Percentiles rank a stretch among this genome's conserved stretches.
These are phyloP conservation scores for Madurella mycetomatis DNA, from an alignment of 2,329 filamentous ascomycete genomes.

Conservation along the genomic window DNA sequence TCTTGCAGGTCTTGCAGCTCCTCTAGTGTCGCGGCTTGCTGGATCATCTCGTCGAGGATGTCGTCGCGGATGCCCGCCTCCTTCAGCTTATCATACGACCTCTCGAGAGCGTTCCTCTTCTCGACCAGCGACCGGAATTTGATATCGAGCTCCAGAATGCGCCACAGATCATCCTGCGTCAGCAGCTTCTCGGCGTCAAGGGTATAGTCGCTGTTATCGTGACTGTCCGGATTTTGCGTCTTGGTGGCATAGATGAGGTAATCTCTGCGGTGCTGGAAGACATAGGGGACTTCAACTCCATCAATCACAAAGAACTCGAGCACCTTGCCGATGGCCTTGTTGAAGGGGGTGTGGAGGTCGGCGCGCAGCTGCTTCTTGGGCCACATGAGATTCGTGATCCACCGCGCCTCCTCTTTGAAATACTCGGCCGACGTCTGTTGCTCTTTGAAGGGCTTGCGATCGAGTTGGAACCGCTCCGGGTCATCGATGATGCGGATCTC, in stretches of 20 bases:
- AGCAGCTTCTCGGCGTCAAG: conserved; percentile 82
- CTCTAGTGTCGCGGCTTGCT: conserved; percentile 77
- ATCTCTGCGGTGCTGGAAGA: conserved; percentile 97
- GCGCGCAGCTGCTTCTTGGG: conserved; percentile 73
- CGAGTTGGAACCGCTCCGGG: conserved; percentile 90
- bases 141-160: conserved; percentile 88
- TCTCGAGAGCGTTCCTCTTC: conserved; percentile 81
- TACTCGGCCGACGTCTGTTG: conserved; percentile 77
- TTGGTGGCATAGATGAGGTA: conserved; percentile 90
- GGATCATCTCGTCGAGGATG: conserved; percentile 78
- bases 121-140: conserved; percentile 92
- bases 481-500: conserved; percentile 82
- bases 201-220: conserved; percentile 66
- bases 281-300: conserved; percentile 92
- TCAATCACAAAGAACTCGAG: conserved; percentile 93
- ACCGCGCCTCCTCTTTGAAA: conserved; percentile 82
- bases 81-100: conserved; percentile 70
- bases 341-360: conserved; percentile 76
- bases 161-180: conserved; percentile 90
- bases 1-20: conserved; percentile 96
- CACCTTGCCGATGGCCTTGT: conserved; percentile 83
- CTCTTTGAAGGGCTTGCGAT: conserved; percentile 82
- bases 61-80: conserved; percentile 61
- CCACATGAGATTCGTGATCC: conserved; percentile 88
- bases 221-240: conserved; percentile 53